Evolutionary conservation across 805 yeast genomes (phyloP), one percentile per base, ranked within the genome.

Genomic region (Zygosaccharomyces bailii): DNA sequence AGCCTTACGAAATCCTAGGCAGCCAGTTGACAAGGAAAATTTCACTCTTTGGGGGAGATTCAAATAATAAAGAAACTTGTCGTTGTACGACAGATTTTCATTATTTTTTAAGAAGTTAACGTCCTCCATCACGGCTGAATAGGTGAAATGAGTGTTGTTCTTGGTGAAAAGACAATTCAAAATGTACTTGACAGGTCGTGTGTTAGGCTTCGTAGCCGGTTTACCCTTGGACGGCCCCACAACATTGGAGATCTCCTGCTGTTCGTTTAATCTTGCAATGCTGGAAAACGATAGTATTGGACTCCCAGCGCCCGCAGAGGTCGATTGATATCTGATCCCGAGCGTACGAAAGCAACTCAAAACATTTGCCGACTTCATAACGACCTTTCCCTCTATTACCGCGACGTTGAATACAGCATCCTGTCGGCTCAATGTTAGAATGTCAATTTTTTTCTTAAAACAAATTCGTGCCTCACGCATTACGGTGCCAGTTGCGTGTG

Each of bases 1-100:
- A 13, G 93, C 79, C 59, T 89, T 88, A 59, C 88, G 78, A 72
- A 89, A 91, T 2, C 98, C 99, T 41, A 88, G 71, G 60, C 78
- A 79, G 41, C 99, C 99, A 0, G 96, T 84, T 5, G 87, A 77
- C 40, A 86, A 69, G 17, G 83, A 78, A 35, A 83, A 61, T 51
- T 78, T 74, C 21, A 84, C 81, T 51, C 79, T 83, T 66, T 90
- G 91, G 19, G 89, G 93, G 39, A 90, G 76, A 50, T 84, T 80
- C 54, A 87, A 70, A 67, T 84, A 83, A 62, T 88, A 85, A 39
- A 88, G 72, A 40, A 86, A 84, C 67, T 86, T 72, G 49, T 88
- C 81, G 63, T 82, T 80, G 64, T 76, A 79, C 23, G 83, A 61
- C 42, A 78, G 60, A 33, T 72, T 65, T 20, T 79, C 73, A 60